Evolutionary conservation across 352 stramenopile species (phyloP).

Genomic region (Phytophthora cajani): DNA sequence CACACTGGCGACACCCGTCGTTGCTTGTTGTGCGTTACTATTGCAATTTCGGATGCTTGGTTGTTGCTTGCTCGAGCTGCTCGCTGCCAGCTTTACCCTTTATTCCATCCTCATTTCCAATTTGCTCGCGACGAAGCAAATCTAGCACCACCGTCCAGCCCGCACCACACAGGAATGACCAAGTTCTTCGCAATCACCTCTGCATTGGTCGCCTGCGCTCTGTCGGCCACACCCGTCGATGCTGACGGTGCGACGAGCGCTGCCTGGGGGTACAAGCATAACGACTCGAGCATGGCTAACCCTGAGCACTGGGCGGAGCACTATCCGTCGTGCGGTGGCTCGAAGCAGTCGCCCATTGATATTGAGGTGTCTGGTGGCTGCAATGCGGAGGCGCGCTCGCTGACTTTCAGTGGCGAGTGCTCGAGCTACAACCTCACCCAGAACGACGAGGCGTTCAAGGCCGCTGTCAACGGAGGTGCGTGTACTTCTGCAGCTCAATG

Average conservation of each 20-base stretch:
- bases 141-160: background rate
- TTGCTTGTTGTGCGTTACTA: slow-evolving; percentile 12
- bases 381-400: slow-evolving; percentile 13
- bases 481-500: background rate
- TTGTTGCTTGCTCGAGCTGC: slow-evolving; percentile 14
- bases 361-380: slow-evolving; percentile 13
- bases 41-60: background rate
- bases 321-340: slow-evolving; percentile 31
- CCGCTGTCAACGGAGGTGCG: slow-evolving; percentile 24
- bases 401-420: slow-evolving; percentile 31
- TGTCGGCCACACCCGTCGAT: background rate
- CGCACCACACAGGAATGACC: slow-evolving; percentile 10
- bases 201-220: slow-evolving; percentile 14
- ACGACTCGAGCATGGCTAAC: slow-evolving; percentile 12
- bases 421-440: slow-evolving; percentile 28
- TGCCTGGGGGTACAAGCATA: slow-evolving; percentile 20
- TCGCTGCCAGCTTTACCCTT: slow-evolving; percentile 11
- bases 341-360: slow-evolving; percentile 36
- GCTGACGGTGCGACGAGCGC: background rate
- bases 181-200: slow-evolving; percentile 20
- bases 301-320: slow-evolving; percentile 18
- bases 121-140: slow-evolving; percentile 24
- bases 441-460: slow-evolving; percentile 31
- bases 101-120: slow-evolving; percentile 21
- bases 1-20: slow-evolving; percentile 3